Base-by-base conservation (phyloP, 768 basidiomycete genomes). In the Boletus reticulatus region DNA sequence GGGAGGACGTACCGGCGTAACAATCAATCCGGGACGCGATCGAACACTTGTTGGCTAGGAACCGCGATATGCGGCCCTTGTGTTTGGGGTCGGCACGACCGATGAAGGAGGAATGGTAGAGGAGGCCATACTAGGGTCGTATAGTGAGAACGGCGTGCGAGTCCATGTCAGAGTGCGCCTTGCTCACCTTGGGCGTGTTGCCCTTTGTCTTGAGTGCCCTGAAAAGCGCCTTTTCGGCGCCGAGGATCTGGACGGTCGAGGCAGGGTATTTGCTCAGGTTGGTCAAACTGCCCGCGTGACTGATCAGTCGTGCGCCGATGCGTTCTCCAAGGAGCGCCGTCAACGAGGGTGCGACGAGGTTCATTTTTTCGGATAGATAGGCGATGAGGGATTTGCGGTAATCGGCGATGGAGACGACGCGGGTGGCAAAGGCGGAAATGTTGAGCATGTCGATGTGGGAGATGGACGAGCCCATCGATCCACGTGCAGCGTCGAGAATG, bases 231-330 rank as follows among this genome's bases (percentile, higher is more conserved):
- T 98, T 98, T 78, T 98, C 96, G 22, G 96, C 96, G 63, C 96
- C 96, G 41, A 98, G 80, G 62, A 98, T 98, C 74, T 98, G 96
- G 41, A 98, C 96, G 14, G 96, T 98, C 67, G 92, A 94, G 1
- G 96, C 96, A 32, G 96, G 96, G 76, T 98, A 98, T 77, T 98
- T 98, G 81, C 90, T 92, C 54, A 98, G 75, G 73, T 98, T 98
- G 58, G 94, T 97, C 71, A 98, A 79, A 65, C 92, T 94, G 24
- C 96, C 96, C 19, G 96, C 95, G 68, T 98, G 96, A 63, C 89
- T 92, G 78, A 97, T 97, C 55, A 97, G 75, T 46, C 94, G 80
- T 12, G 94, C 94, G 43, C 92, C 92, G 59, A 97, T 92, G 46
- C 94, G 84, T 74, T 97, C 94, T 32, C 94, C 94, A 4, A 96